Evolutionary conservation across 2,329 filamentous ascomycete genomes (phyloP).

Genomic region (Tolypocladium album): DNA sequence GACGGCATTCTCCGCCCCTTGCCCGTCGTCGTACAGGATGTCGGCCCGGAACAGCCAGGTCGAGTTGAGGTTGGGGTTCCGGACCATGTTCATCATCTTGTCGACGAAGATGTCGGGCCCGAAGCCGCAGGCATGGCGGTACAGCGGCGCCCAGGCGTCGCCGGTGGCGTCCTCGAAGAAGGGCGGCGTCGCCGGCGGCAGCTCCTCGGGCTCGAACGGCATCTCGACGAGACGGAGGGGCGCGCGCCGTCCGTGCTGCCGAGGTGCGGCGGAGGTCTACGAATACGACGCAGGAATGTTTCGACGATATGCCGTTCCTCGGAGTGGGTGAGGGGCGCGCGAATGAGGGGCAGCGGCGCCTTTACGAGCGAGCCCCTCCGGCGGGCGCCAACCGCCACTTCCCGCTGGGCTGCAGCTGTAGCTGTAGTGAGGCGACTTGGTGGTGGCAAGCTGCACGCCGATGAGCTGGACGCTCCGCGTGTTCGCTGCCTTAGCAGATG

Average conservation of each 20-base stretch:
- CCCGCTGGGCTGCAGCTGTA: neutral
- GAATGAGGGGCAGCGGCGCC: neutral
- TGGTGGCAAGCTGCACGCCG: neutral
- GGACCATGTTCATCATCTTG: slow-evolving; percentile 64
- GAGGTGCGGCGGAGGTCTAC: neutral
- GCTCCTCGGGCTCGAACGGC: slow-evolving; percentile 18
- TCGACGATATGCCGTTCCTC: neutral
- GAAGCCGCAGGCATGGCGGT: slow-evolving; percentile 50
- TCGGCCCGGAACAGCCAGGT: slow-evolving; percentile 71
- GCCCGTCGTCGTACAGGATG: slow-evolving; percentile 38
- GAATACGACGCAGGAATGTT: neutral
- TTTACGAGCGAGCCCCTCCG: neutral
- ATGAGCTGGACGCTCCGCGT: no score
- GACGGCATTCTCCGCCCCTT: slow-evolving; percentile 4
- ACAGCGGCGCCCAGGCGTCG: slow-evolving; percentile 41
- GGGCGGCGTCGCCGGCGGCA: slow-evolving; percentile 13
- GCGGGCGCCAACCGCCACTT: neutral
- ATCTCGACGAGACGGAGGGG: slow-evolving; percentile 1
- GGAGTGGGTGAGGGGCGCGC: neutral
- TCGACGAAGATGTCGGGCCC: slow-evolving; percentile 49
- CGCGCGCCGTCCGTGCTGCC: neutral
- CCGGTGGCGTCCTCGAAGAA: slow-evolving; percentile 15
- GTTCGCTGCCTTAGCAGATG: no score
- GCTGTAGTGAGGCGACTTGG: no score
- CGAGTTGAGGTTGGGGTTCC: slow-evolving; percentile 72